These are phyloP conservation scores for Tarenaya hassleriana DNA, from an alignment of 345 rosid species.

Conservation along the genomic window DNA sequence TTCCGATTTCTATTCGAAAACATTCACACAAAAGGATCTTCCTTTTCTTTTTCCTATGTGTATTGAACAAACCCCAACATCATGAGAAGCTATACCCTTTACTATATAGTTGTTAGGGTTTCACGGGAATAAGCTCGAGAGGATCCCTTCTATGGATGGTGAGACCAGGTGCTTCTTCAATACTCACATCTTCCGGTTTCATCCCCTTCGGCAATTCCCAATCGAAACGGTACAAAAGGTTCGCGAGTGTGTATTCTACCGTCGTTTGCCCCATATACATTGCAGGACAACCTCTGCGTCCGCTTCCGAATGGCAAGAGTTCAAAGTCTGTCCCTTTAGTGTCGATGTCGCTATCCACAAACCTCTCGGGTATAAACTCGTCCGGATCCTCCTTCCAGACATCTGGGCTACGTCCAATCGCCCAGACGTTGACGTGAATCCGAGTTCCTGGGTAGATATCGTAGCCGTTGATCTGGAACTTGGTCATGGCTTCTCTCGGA, in stretches of 20 bases:
- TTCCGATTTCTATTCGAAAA: too few relatives aligned
- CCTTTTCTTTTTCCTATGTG: too few relatives aligned
- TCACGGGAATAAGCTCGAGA: too few relatives aligned
- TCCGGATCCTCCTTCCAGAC: conserved; percentile 28
- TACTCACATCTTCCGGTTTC: conserved; percentile 22
- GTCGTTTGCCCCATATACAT: conserved; percentile 10
- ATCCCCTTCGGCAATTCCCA: conserved; percentile 30
- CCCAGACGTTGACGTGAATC: conserved; percentile 33
- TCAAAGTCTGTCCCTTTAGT: conserved; percentile 30
- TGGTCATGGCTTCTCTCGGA: conserved; percentile 34
- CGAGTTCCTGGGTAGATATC: conserved; percentile 24
- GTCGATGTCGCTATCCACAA: conserved; percentile 21
- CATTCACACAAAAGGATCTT: too few relatives aligned
- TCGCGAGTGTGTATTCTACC: conserved; percentile 28
- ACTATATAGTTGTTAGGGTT: too few relatives aligned
- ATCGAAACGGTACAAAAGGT: conserved; percentile 28
- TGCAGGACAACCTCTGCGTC: conserved; percentile 34
- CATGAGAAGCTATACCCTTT: too few relatives aligned
- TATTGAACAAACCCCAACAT: too few relatives aligned
- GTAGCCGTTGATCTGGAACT: conserved; percentile 25
- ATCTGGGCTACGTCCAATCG: conserved; percentile 31
- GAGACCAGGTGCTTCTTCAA: conserved; percentile 23
- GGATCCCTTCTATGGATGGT: too few relatives aligned
- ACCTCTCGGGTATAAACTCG: conserved; percentile 34
- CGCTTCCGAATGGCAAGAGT: conserved; percentile 35